Evolutionary conservation across 306 rosid species (phyloP), one percentile per base, ranked within the genome.

Genomic region (Cicer judaicum): DNA sequence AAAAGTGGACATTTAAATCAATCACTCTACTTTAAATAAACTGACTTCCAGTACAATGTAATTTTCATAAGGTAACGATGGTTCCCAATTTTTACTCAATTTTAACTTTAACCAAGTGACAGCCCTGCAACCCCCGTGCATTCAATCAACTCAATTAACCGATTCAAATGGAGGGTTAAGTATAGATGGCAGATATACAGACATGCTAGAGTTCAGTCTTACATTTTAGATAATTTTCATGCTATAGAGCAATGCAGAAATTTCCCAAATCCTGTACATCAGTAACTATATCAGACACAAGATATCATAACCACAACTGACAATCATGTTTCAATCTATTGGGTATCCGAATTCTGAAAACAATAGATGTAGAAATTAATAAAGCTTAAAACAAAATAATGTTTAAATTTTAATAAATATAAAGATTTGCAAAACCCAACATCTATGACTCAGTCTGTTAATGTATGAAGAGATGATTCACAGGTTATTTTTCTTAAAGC

Each of bases 401-500:
- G 24, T 44, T 46, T 36, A 10, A 78, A 50, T 29, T 29, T 29
- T 29, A 29, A 24, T 15, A 52, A 0, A 19, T 0, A 24, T 2
- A 73, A 54, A 29, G 5, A 71, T 21, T 46, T 64, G 78, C 38
- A 59, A 56, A 36, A 44, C 12, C 63, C 73, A 47, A 50, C n/a
- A 70, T 52, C 70, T 29, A 43, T 34, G 73, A 56, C 47, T 49
- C 19, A 21, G 48, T 24, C 46, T 24, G 72, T 61, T 50, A 55
- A 53, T 42, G 55, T 12, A 41, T 47, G 36, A 13, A 66, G 55
- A 76, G 29, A 69, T 62, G 75, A 86, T 78, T 83, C 73, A 70
- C 83, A 70, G 13, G 77, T 87, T 86, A 84, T 86, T 86, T 78
- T 82, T 75, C 54, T 75, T 78, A 54, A 80, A 73, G 77, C 61